These are phyloP conservation scores for Arachnopeziza araneosa DNA, from an alignment of 2,329 filamentous ascomycete genomes.

Conservation along the genomic window DNA sequence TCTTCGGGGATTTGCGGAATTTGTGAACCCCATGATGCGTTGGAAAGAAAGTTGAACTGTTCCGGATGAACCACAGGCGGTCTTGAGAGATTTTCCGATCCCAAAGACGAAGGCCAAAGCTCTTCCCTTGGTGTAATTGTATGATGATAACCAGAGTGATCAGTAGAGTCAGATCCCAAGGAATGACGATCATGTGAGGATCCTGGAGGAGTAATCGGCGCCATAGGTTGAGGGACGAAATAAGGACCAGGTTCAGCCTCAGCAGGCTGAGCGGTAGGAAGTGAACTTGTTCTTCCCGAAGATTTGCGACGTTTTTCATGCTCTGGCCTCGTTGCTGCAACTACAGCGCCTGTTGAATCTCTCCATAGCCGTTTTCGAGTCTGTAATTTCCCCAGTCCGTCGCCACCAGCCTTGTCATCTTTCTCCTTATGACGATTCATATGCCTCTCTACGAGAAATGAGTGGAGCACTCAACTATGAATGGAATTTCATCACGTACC, in stretches of 20 bases:
- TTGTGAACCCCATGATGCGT: constrained; percentile 27
- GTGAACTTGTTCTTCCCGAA: neutral
- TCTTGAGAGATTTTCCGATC: neutral
- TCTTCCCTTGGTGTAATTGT: constrained; percentile 1
- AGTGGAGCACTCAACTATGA: neutral
- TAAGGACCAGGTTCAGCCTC: neutral
- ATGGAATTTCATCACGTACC: constrained; percentile 33
- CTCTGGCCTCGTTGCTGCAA: constrained; percentile 30
- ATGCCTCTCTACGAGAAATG: constrained; percentile 55
- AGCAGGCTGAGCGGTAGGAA: neutral
- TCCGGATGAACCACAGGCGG: neutral
- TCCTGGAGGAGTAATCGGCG: constrained; percentile 7
- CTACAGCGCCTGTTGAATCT: constrained; percentile 46
- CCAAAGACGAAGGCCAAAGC: constrained; percentile 3
- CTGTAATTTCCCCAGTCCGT: constrained; percentile 44
- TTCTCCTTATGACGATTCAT: constrained; percentile 48
- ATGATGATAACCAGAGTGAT: neutral
- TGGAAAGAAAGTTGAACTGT: constrained; percentile 20
- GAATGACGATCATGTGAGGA: constrained; percentile 6
- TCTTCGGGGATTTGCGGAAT: neutral
- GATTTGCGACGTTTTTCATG: constrained; percentile 27
- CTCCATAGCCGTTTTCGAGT: constrained; percentile 53
- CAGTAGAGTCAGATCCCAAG: constrained; percentile 1
- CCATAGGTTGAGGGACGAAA: neutral
- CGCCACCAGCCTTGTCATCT: constrained; percentile 49